Percentiles rank a stretch among this genome's conserved stretches.
These are phyloP conservation scores for Fusarium lyarnte DNA, from an alignment of 2,329 filamentous ascomycete species.

Conservation along the genomic window DNA sequence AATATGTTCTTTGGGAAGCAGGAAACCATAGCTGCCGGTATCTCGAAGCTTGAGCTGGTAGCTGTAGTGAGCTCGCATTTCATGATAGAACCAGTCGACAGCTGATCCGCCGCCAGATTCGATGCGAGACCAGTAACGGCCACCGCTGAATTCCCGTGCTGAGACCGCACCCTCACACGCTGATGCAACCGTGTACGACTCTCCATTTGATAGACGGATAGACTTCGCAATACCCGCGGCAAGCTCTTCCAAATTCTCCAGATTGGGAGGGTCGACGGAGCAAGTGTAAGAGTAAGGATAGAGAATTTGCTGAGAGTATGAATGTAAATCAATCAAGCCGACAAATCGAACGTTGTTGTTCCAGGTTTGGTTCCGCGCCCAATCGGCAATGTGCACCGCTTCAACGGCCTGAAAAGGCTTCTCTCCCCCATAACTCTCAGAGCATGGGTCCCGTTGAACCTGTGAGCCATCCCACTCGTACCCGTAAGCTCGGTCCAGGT, in stretches of 20 bases:
- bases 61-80: conserved; percentile 81
- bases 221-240: conserved; percentile 89
- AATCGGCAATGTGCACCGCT: conserved; percentile 77
- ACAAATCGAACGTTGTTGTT: conserved; percentile 80
- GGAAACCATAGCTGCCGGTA: conserved; percentile 92
- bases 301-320: conserved; percentile 93
- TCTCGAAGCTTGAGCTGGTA: conserved; percentile 96
- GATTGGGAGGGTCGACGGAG: conserved; percentile 77
- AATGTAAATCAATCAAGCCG: conserved; percentile 90
- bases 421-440: conserved; percentile 87
- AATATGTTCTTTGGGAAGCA: conserved; percentile 87
- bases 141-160: conserved; percentile 34
- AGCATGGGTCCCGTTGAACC: conserved; percentile 81
- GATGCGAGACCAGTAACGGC: conserved; percentile 57
- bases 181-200: conserved; percentile 79
- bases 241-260: conserved; percentile 92
- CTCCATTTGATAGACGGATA: conserved; percentile 81
- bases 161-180: conserved; percentile 84
- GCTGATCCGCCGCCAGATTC: conserved; percentile 85
- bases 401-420: conserved; percentile 86
- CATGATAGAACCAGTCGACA: conserved; percentile 95
- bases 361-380: conserved; percentile 82
- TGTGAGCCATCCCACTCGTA: conserved; percentile 82
- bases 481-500: conserved; percentile 87
- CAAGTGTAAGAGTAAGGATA: conserved; percentile 94